These are phyloP conservation scores for Chernovozyma aurita DNA, from an alignment of 1,139 yeast species.

Conservation along the genomic window DNA sequence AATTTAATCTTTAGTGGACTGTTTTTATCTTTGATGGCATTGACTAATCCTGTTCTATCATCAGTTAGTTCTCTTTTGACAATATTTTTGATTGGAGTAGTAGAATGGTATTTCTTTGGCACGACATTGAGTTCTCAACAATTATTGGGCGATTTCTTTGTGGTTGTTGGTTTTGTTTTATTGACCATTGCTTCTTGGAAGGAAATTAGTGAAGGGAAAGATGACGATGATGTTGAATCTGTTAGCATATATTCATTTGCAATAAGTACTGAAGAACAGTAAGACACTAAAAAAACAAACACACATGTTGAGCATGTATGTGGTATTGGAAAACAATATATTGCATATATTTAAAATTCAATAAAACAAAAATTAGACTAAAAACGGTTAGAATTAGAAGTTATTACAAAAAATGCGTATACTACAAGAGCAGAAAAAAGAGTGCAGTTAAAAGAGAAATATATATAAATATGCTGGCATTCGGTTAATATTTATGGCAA, in stretches of 20 bases:
- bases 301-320: too few relatives aligned
- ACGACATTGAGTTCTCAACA: constrained; percentile 46
- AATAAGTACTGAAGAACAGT: constrained; percentile 22
- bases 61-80: constrained; percentile 79
- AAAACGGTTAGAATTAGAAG: too few relatives aligned
- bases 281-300: constrained; percentile 3
- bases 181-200: constrained; percentile 72
- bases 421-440: too few relatives aligned
- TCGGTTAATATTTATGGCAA: too few relatives aligned
- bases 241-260: constrained; percentile 45
- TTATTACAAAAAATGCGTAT: too few relatives aligned
- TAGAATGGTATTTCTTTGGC: constrained; percentile 72
- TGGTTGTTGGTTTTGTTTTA: constrained; percentile 62
- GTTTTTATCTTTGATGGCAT: constrained; percentile 73
- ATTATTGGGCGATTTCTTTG: constrained; percentile 51
- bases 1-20: constrained; percentile 70
- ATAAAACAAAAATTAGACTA: background rate
- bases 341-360: too few relatives aligned
- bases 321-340: too few relatives aligned
- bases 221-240: constrained; percentile 47
- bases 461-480: too few relatives aligned
- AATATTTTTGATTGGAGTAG: constrained; percentile 73
- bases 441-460: too few relatives aligned
- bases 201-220: constrained; percentile 66
- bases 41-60: constrained; percentile 82